phyloP scores from a whole-genome alignment of 139 green algal species.

The Chlorella sp. region DNA sequence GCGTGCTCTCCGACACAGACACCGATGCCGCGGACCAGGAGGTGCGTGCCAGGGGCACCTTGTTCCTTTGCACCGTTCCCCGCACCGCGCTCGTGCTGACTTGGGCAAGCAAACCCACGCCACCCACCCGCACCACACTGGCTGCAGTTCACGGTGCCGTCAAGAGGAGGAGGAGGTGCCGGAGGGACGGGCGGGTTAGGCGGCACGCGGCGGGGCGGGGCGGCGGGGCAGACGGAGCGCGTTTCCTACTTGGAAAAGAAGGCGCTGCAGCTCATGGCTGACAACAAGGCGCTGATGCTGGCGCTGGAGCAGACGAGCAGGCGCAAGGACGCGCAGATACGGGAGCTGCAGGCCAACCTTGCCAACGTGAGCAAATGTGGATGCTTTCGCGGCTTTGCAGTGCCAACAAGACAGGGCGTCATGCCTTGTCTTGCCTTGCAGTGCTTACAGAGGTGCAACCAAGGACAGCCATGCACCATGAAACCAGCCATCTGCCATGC shows the following conservation, averaged over 20 bases:
- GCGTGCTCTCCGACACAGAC: too few relatives aligned
- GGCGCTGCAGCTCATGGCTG: slow-evolving; percentile 23
- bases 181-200: too few relatives aligned
- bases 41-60: too few relatives aligned
- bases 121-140: neutral
- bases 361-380: neutral
- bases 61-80: too few relatives aligned
- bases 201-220: too few relatives aligned
- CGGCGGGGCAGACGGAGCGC: neutral
- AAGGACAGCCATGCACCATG: neutral
- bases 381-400: too few relatives aligned
- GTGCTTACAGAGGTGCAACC: neutral
- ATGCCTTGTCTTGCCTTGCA: neutral
- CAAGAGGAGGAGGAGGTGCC: neutral
- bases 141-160: neutral
- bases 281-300: slow-evolving; percentile 19
- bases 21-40: too few relatives aligned
- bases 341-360: slow-evolving; percentile 17
- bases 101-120: too few relatives aligned
- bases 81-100: too few relatives aligned
- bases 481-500: neutral
- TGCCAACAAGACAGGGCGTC: neutral
- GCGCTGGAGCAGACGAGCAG: slow-evolving; percentile 10
- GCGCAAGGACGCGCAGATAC: slow-evolving; percentile 11
- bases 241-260: slow-evolving; percentile 15